Base-by-base conservation (phyloP, 495 filamentous ascomycete genomes). In the Neurospora sp. region DNA sequence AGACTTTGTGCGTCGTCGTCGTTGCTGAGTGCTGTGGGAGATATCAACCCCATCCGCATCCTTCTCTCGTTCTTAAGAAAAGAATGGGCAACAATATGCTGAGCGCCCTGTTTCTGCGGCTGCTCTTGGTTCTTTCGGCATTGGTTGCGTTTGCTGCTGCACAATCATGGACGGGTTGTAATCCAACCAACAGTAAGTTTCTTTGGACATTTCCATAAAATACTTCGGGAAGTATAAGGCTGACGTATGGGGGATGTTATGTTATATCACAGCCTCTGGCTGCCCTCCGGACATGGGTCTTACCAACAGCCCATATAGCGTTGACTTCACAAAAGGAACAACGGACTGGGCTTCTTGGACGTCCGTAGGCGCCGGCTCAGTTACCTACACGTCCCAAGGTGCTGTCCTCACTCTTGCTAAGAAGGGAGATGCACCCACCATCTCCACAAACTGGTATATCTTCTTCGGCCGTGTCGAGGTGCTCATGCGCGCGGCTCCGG, bases 391-490 rank as follows among this genome's bases (percentile, higher is more conserved):
- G 74, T 85, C 84, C 73, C 84, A 85, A 1, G 94, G 94, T 11
- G 92, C 87, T 18, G 85, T 83, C 9, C 93, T 97, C 82, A 91
- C 90, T 20, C 89, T 97, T 72, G 83, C 87, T 70, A 87, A 91
- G 76, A 82, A 88, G 74, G 90, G 90, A 7, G 91, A 97, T 76
- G 87, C 91, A 14, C 94, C 94, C 3, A 89, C 93, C 70, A 84
- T 97, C 73, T 85, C 85, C 73, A 83, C 81, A 73, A 86, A 82
- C 73, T 91, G 91, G 81, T 93, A 92, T 79, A 89, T 94, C 79
- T 91, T 94, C 86, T 93, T 91, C 81, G 92, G 92, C 73, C 88
- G 87, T 59, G 84, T 92, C 59, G 89, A 92, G 71, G 84, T 90
- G 40, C 85, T 84, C 72, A 79, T 92, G 66, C 86, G 90, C 80